These are phyloP conservation scores for Arthroderma sp. DNA, from an alignment of 2,329 filamentous ascomycete species.

Conservation along the genomic window DNA sequence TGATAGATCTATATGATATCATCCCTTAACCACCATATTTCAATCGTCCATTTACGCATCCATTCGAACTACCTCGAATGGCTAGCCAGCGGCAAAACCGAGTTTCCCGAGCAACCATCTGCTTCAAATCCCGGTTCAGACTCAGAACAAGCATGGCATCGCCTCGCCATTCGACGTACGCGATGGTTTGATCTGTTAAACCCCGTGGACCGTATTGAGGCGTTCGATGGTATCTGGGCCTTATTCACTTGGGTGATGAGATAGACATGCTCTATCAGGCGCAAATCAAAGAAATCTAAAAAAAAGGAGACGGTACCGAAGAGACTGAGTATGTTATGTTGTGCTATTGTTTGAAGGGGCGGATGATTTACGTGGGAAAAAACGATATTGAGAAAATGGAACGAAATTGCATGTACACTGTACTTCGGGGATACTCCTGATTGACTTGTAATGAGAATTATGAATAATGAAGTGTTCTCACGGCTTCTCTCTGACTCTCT, in stretches of 20 bases:
- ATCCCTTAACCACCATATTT: conserved; percentile 49
- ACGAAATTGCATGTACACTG: too few species aligned
- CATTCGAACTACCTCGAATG: conserved; percentile 45
- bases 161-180: conserved; percentile 41
- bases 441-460: too few species aligned
- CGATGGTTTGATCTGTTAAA: conserved; percentile 48
- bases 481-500: too few species aligned
- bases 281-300: too few species aligned
- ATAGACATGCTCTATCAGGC: neutral
- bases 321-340: too few species aligned
- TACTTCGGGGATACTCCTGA: too few species aligned
- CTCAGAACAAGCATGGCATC: conserved; percentile 34
- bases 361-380: too few species aligned
- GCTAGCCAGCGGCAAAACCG: conserved; percentile 33
- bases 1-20: conserved; percentile 48
- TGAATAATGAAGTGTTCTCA: too few species aligned
- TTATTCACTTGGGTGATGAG: conserved; percentile 42
- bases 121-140: conserved; percentile 9
- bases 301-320: too few species aligned
- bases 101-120: conserved; percentile 9
- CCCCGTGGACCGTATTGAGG: conserved; percentile 40
- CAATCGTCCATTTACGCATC: conserved; percentile 45
- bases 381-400: too few species aligned
- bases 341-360: too few species aligned
- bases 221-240: conserved; percentile 45